Evolutionary conservation across 768 basidiomycete species (phyloP).

Genomic region (Tricholoma furcatifolium): DNA sequence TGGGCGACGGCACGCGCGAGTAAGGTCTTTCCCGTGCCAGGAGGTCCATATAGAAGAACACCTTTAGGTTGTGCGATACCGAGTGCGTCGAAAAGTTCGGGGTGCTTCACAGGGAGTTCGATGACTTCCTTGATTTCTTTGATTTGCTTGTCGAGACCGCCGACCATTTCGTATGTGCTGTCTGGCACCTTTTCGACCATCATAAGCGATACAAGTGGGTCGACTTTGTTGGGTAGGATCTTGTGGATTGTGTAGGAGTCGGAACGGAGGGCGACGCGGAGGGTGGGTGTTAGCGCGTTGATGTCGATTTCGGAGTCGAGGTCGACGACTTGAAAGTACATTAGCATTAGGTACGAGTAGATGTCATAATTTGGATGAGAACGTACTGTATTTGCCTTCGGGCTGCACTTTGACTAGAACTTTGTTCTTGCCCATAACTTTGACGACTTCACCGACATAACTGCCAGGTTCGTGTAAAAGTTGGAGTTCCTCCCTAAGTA

Average conservation of each 20-base stretch:
- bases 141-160: slow-evolving; percentile 73
- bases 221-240: slow-evolving; percentile 95
- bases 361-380: neutral
- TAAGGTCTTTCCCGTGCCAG: slow-evolving; percentile 95
- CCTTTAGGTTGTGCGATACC: slow-evolving; percentile 98
- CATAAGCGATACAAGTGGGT: slow-evolving; percentile 98
- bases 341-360: neutral
- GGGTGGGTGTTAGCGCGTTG: slow-evolving; percentile 72
- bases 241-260: slow-evolving; percentile 97
- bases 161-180: slow-evolving; percentile 99
- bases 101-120: slow-evolving; percentile 96
- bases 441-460: slow-evolving; percentile 97
- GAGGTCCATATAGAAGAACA: slow-evolving; percentile 92
- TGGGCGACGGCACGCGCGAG: slow-evolving; percentile 95
- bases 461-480: slow-evolving; percentile 75
- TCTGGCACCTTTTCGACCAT: slow-evolving; percentile 99
- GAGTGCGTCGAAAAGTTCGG: slow-evolving; percentile 92
- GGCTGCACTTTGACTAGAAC: slow-evolving; percentile 98
- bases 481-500: slow-evolving; percentile 86
- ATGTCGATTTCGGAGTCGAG: slow-evolving; percentile 87
- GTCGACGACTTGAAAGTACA: slow-evolving; percentile 73
- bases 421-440: slow-evolving; percentile 99
- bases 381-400: slow-evolving; percentile 97
- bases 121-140: slow-evolving; percentile 92
- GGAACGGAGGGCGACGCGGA: slow-evolving; percentile 93